phyloP scores from a whole-genome alignment of 2,329 filamentous ascomycete species.

The Thelonectria discophora region DNA sequence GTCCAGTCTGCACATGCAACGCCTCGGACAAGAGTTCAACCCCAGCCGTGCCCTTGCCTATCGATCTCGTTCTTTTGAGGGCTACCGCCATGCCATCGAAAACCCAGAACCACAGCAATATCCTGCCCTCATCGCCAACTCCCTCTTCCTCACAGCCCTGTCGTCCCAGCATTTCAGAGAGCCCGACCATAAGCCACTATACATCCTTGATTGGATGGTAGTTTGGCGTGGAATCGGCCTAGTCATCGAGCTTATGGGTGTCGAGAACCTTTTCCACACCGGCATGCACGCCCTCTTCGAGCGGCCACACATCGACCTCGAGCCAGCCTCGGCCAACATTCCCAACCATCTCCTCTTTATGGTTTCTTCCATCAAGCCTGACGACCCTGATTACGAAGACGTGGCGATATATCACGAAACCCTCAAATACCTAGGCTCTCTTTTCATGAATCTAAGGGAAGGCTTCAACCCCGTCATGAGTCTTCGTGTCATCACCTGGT shows the following conservation, averaged over 20 bases:
- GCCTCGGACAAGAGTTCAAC: slow-evolving; percentile 51
- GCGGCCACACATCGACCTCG: slow-evolving; percentile 58
- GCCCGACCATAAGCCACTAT: slow-evolving; percentile 54
- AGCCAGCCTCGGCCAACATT: slow-evolving; percentile 51
- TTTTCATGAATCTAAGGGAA: slow-evolving; percentile 58
- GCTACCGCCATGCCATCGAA: slow-evolving; percentile 62
- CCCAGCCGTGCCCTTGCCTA: slow-evolving; percentile 53
- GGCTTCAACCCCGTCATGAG: slow-evolving; percentile 57
- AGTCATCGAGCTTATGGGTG: slow-evolving; percentile 52
- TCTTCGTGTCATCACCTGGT: slow-evolving; percentile 62
- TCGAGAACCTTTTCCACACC: slow-evolving; percentile 46
- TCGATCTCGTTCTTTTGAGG: slow-evolving; percentile 58
- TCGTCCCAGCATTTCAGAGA: slow-evolving; percentile 62
- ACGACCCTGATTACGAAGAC: slow-evolving; percentile 53
- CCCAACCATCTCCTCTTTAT: slow-evolving; percentile 61
- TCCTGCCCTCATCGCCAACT: slow-evolving; percentile 61
- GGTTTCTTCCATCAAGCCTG: slow-evolving; percentile 54
- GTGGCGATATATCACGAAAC: slow-evolving; percentile 55
- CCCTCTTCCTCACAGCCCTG: slow-evolving; percentile 61
- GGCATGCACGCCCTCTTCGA: slow-evolving; percentile 59
- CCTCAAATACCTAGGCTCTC: slow-evolving; percentile 59
- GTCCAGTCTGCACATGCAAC: slow-evolving; percentile 59
- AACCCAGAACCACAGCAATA: slow-evolving; percentile 55
- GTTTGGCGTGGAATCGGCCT: slow-evolving; percentile 63
- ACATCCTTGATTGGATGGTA: slow-evolving; percentile 64